Conservation (phyloP, 2,329 filamentous ascomycete genomes). For the Aspergillus pseudotamarii region DNA sequence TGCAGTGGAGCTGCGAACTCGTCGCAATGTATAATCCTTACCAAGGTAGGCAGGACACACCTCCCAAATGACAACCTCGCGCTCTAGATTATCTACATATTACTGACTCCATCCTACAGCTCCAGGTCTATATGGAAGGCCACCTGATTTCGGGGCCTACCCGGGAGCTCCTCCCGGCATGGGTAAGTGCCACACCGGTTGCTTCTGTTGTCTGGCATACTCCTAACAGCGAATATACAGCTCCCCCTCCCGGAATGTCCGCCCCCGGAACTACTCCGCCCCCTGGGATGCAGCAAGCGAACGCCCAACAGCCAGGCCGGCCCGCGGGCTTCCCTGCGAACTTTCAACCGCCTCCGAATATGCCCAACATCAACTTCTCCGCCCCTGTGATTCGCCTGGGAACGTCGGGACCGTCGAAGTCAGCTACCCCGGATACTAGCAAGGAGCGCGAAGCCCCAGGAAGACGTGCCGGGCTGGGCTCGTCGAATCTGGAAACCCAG, state of each 20-base stretch:
- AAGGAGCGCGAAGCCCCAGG: slow-evolving; percentile 51
- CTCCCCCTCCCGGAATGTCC: slow-evolving; percentile 77
- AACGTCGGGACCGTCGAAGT: slow-evolving; percentile 69
- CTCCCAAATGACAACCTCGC: not conserved
- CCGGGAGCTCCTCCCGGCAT: slow-evolving; percentile 78
- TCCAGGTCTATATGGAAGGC: slow-evolving; percentile 67
- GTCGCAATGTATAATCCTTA: slow-evolving; percentile 49
- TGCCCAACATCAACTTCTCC: slow-evolving; percentile 98
- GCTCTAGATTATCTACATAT: not conserved
- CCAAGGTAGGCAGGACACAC: slow-evolving; percentile 37
- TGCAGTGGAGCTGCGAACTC: slow-evolving; percentile 18
- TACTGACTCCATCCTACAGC: slow-evolving; percentile 28
- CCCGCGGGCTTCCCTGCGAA: slow-evolving; percentile 77
- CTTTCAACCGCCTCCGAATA: slow-evolving; percentile 86
- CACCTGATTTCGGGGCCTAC: slow-evolving; percentile 73
- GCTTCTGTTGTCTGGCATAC: slow-evolving; percentile 4
- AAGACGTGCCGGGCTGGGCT: slow-evolving; percentile 61
- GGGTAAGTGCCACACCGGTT: slow-evolving; percentile 58
- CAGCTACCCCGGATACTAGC: slow-evolving; percentile 48
- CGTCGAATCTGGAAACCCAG: slow-evolving; percentile 65
- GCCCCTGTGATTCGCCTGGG: slow-evolving; percentile 94
- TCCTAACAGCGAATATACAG: slow-evolving; percentile 46
- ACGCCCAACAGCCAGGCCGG: slow-evolving; percentile 73
- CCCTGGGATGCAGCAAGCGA: slow-evolving; percentile 76
- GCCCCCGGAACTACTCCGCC: slow-evolving; percentile 77